These are phyloP conservation scores for Emmonsiellopsis sp. DNA, from an alignment of 2,329 filamentous ascomycete genomes.

Conservation along the genomic window DNA sequence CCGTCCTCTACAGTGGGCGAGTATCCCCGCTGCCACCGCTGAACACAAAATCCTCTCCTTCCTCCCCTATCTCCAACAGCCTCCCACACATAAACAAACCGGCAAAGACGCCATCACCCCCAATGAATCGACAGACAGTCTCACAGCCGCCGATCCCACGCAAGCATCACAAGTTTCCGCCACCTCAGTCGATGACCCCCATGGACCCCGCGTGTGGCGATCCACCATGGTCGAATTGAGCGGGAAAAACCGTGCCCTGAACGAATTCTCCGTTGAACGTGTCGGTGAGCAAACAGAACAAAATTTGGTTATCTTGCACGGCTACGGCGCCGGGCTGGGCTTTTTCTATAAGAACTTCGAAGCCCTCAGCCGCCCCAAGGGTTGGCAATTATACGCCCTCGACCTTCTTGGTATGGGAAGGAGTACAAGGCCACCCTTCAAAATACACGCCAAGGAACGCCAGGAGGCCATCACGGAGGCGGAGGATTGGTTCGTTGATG, in stretches of 20 bases:
- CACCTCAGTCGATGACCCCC: slow-evolving; percentile 57
- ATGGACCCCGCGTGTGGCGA: slow-evolving; percentile 77
- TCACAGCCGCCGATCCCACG: slow-evolving; percentile 28
- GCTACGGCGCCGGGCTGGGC: slow-evolving; percentile 89
- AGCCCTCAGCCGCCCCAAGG: slow-evolving; percentile 63
- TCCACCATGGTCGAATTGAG: slow-evolving; percentile 75
- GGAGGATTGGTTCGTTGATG: slow-evolving; percentile 92
- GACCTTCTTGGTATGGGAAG: slow-evolving; percentile 94
- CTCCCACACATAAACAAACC: slow-evolving; percentile 59
- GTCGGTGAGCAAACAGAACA: slow-evolving; percentile 70
- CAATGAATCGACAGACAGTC: slow-evolving; percentile 16
- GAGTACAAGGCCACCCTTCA: slow-evolving; percentile 74
- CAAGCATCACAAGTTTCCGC: slow-evolving; percentile 37
- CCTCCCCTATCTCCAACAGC: slow-evolving; percentile 70
- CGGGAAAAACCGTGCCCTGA: slow-evolving; percentile 78
- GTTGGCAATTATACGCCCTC: slow-evolving; percentile 88
- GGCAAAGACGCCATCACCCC: slow-evolving; percentile 28
- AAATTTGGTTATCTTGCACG: slow-evolving; percentile 90
- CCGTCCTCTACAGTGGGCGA: slow-evolving; percentile 59
- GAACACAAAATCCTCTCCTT: slow-evolving; percentile 82
- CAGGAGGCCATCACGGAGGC: slow-evolving; percentile 77
- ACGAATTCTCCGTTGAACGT: slow-evolving; percentile 86
- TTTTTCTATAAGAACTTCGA: slow-evolving; percentile 99
- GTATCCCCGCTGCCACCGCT: slow-evolving; percentile 69
- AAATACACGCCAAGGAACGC: slow-evolving; percentile 70